phyloP scores from a whole-genome alignment of 768 basidiomycete genomes.

The Naganishia vaughanmartiniae region DNA sequence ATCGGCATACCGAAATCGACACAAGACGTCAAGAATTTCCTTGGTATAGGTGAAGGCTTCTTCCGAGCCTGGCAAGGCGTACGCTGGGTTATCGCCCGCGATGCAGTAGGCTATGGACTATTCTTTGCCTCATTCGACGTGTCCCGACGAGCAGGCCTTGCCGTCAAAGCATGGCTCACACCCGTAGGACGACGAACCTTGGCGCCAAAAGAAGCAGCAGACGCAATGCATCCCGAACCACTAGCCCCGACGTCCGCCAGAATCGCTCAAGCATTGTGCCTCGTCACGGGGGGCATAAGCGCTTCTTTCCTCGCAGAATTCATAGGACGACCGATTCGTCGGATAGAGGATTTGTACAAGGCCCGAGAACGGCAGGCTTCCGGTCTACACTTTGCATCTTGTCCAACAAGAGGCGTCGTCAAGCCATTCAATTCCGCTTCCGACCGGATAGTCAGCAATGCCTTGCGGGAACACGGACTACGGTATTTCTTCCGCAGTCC shows the following conservation, averaged over 20 bases:
- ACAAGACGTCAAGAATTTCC: slow-evolving; percentile 31
- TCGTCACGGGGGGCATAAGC: slow-evolving; percentile 46
- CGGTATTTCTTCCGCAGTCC: slow-evolving; percentile 41
- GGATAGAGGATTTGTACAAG: slow-evolving; percentile 30
- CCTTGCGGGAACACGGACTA: slow-evolving; percentile 37
- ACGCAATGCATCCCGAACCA: not conserved
- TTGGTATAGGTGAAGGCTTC: slow-evolving; percentile 29
- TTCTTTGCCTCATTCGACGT: slow-evolving; percentile 51
- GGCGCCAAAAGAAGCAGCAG: not conserved
- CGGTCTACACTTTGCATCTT: slow-evolving; percentile 21
- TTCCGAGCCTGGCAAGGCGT: slow-evolving; percentile 43
- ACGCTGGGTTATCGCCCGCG: slow-evolving; percentile 44
- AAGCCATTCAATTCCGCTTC: slow-evolving; percentile 15
- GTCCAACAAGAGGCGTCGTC: slow-evolving; percentile 18
- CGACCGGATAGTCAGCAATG: slow-evolving; percentile 25
- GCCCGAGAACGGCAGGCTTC: slow-evolving; percentile 11
- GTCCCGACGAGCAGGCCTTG: slow-evolving; percentile 42
- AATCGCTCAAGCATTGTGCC: slow-evolving; percentile 46
- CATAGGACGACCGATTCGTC: slow-evolving; percentile 42
- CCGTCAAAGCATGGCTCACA: slow-evolving; percentile 40
- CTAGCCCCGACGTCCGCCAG: slow-evolving; percentile 41
- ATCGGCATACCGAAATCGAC: slow-evolving; percentile 27
- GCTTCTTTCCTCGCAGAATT: slow-evolving; percentile 46
- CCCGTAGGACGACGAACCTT: slow-evolving; percentile 1
- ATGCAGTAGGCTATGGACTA: slow-evolving; percentile 45